A percentile compares a stretch with the other conserved stretches of the same genome.
phyloP scores from a whole-genome alignment of 208 protist species.

The Acanthamoeba divionensis region DNA sequence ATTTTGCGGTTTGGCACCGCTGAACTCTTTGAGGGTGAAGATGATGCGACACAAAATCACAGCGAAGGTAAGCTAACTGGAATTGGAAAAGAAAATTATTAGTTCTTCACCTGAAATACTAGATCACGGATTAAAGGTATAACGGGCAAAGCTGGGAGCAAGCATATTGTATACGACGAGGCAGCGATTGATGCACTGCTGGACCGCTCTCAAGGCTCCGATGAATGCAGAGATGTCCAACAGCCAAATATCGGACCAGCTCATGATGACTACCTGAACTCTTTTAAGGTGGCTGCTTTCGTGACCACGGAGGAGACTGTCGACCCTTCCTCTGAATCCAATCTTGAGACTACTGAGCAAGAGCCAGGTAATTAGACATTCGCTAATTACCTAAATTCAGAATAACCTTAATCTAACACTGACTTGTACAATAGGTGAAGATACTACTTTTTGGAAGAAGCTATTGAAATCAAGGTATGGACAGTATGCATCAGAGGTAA shows the following conservation, averaged over 20 bases:
- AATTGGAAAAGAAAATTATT: background rate
- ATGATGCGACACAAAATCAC: background rate
- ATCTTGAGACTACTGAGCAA: too few relatives aligned
- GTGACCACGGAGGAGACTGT: too few relatives aligned
- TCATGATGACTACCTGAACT: conserved; percentile 55
- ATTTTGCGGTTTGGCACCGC: conserved; percentile 51
- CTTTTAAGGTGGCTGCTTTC: conserved; percentile 56
- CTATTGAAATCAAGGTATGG: background rate
- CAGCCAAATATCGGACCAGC: background rate
- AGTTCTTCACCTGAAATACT: background rate
- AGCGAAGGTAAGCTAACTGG: background rate
- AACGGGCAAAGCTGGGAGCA: background rate
- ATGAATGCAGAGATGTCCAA: background rate
- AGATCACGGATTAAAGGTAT: background rate
- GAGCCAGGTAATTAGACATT: too few relatives aligned
- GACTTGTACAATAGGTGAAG: too few relatives aligned
- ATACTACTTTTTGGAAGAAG: conserved; percentile 55
- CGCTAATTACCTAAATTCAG: too few relatives aligned
- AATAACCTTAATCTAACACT: too few relatives aligned
- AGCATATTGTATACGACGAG: conserved; percentile 53
- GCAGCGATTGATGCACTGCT: conserved; percentile 46
- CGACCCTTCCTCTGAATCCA: too few relatives aligned
- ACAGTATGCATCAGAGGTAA: background rate
- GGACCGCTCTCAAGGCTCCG: conserved; percentile 2
- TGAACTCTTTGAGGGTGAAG: conserved; percentile 31